Percentiles rank a stretch among this genome's conserved stretches.
Evolutionary conservation across 768 basidiomycete genomes (phyloP).

Genomic region (Pisolithus tinctorius): DNA sequence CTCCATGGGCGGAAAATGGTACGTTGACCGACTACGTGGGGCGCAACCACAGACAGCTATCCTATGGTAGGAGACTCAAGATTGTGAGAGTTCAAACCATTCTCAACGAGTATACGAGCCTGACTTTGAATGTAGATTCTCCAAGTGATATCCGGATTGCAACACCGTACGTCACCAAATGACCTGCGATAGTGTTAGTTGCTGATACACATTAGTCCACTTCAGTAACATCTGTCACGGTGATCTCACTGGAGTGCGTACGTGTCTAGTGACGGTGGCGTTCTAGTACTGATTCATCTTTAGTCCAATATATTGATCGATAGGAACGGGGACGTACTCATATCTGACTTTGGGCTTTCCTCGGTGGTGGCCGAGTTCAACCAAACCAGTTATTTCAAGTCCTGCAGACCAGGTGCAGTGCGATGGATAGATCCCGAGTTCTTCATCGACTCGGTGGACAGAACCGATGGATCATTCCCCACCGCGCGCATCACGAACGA

Average conservation of each 20-base stretch:
- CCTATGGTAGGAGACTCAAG: background rate
- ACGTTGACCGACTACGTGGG: constrained; percentile 14
- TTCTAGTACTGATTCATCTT: background rate
- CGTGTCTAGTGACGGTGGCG: background rate
- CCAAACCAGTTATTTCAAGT: constrained; percentile 14
- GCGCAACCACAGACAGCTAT: background rate
- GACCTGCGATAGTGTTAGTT: background rate
- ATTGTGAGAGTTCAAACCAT: background rate
- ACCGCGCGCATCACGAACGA: constrained; percentile 4
- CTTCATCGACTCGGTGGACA: background rate
- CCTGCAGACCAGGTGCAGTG: constrained; percentile 5
- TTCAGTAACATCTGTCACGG: constrained; percentile 1
- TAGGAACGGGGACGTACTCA: background rate
- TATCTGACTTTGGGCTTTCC: constrained; percentile 38
- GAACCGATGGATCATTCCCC: background rate
- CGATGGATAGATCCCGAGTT: constrained; percentile 16
- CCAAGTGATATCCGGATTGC: constrained; percentile 34
- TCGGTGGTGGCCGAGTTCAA: constrained; percentile 32
- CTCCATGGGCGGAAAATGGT: constrained; percentile 23
- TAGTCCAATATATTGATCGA: constrained; percentile 9
- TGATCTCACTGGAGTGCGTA: constrained; percentile 5
- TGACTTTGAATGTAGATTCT: background rate
- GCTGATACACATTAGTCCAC: constrained; percentile 2
- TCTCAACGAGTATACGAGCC: background rate
- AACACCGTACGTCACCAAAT: constrained; percentile 28